A percentile compares a stretch with the other conserved stretches of the same genome.
These are phyloP conservation scores for Monilinia fructigena DNA, from an alignment of 2,329 filamentous ascomycete genomes.

Conservation along the genomic window DNA sequence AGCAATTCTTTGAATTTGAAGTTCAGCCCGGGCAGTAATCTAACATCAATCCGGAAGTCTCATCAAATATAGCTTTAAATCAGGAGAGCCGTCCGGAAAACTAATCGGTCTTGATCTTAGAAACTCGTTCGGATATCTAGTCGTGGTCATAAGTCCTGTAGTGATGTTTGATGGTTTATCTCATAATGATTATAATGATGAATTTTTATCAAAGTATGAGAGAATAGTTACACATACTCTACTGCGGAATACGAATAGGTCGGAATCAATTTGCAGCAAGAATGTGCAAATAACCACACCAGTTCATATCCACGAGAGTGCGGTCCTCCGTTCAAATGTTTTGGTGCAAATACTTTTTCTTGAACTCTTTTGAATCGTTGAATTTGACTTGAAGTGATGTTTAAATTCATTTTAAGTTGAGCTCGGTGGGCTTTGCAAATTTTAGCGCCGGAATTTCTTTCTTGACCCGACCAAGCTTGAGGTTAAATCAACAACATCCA, in stretches of 20 bases:
- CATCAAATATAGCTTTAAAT: not conserved
- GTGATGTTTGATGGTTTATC: not conserved
- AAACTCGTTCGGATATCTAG: not conserved
- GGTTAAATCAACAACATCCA: not conserved
- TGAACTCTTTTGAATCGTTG: not conserved
- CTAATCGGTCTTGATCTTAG: not conserved
- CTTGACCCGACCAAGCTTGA: not conserved
- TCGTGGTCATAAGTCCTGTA: not conserved
- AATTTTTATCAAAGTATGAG: not conserved
- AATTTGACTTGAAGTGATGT: not conserved
- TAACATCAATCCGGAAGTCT: not conserved
- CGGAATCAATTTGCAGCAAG: not conserved
- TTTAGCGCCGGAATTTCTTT: conserved; percentile 1
- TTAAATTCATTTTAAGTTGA: not conserved
- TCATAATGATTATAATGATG: not conserved
- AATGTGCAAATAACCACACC: not conserved
- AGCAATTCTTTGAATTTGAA: too few species aligned
- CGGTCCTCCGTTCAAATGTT: too few species aligned
- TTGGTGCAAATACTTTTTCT: not conserved
- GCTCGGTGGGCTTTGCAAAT: not conserved
- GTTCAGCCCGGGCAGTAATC: too few species aligned
- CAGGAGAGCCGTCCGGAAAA: not conserved
- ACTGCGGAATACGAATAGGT: not conserved
- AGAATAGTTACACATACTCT: not conserved
- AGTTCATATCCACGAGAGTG: too few species aligned